phyloP scores from a whole-genome alignment of 257 asterid genomes.

The Lavandula angustifolia region DNA sequence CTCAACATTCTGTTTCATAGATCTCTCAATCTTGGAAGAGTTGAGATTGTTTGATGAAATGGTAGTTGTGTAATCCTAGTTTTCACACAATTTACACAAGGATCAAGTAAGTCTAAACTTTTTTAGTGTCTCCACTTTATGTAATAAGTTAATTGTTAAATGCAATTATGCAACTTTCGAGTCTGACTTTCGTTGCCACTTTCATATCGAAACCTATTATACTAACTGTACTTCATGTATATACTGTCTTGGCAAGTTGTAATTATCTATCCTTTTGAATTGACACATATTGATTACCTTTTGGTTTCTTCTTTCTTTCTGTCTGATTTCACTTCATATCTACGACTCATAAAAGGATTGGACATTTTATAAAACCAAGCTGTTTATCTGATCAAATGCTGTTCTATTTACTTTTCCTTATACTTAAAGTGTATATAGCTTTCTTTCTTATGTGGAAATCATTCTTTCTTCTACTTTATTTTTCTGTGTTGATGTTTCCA shows the following conservation, averaged over 20 bases:
- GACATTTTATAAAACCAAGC: background rate
- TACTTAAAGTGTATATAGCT: conserved; percentile 9
- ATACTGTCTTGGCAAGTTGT: background rate
- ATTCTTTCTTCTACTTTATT: background rate
- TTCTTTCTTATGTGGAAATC: background rate
- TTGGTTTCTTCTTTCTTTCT: background rate
- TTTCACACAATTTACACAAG: background rate
- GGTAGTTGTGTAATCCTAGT: background rate
- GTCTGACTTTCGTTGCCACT: background rate
- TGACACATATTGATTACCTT: background rate
- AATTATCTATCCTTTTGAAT: background rate
- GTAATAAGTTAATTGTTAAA: background rate
- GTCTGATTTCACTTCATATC: conserved; percentile 2
- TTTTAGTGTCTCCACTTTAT: background rate
- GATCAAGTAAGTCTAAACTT: background rate
- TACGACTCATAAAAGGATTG: too few relatives aligned
- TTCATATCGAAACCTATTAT: background rate
- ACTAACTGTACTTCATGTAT: background rate
- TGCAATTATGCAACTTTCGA: too few relatives aligned
- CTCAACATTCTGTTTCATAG: background rate
- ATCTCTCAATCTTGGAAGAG: conserved; percentile 4
- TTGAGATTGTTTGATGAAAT: conserved; percentile 2
- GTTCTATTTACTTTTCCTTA: background rate
- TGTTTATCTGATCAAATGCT: background rate
- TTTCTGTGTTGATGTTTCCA: background rate